Base-by-base conservation (phyloP, 352 stramenopile genomes). In the Phytopythium boreale region DNA sequence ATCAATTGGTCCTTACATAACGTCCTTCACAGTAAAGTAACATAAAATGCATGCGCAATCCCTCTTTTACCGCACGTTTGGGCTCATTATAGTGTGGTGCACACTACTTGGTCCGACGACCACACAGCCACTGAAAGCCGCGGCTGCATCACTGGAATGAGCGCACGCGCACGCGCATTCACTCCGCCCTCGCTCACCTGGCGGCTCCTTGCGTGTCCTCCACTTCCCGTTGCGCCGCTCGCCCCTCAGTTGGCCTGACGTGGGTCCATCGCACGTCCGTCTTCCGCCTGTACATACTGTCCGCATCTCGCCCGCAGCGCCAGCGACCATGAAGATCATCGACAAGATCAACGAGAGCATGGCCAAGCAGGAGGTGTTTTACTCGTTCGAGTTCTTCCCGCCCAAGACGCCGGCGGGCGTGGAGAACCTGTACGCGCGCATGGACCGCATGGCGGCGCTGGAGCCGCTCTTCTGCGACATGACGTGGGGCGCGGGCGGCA, bases 321-420 rank as follows among this genome's bases (percentile, higher is more conserved):
- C 4, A 34, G 11, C 50, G 50, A 39, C 50, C 34, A 94, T 95
- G 88, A 92, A 92, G 74, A 87, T 96, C 73, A 85, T 89, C 68
- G 89, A 97, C 68, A 96, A 97, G 82, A 97, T 96, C 67, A 79
- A 77, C 57, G 77, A 86, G 53, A 84, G 86, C 56, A 64, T 95
- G 41, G 82, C 77, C 46, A 85, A 90, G 70, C 76, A 91, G 64
- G 85, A 97, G 74, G 70, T 82, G 5, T 98, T 97, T 71, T 97
- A 98, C 79, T 99, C 96, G 57, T 97, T 99, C 66, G 98, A 99
- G 84, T 99, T 98, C 78, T 99, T 99, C 84, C 97, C 98, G 44
- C 97, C 98, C 53, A 97, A 97, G 64, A 99, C 97, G 20, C 84
- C 97, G 41, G 90, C 94, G 14, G 97, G 96, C 53, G 88, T 99